Conservation (phyloP, 768 basidiomycete species). For the Amanita muscaria region DNA sequence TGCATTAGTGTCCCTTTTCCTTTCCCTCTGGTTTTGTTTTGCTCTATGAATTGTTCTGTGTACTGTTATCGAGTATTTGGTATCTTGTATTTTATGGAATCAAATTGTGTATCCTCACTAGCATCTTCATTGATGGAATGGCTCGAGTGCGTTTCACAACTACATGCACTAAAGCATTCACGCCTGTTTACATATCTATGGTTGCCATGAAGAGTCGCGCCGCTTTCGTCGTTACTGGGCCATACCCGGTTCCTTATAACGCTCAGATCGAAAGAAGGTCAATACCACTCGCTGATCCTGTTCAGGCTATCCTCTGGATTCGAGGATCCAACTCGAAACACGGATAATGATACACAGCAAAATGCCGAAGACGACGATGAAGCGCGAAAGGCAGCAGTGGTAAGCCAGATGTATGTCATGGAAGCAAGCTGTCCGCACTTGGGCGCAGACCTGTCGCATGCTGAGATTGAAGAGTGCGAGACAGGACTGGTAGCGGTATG, state of each 20-base stretch:
- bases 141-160: conserved; percentile 1
- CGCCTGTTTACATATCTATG: neutral
- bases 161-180: neutral
- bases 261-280: conserved; percentile 47
- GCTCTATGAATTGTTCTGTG: too few species aligned
- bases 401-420: conserved; percentile 62
- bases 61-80: too few species aligned
- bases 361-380: too few species aligned
- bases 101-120: neutral
- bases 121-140: neutral
- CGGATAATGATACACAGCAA: too few species aligned
- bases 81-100: neutral
- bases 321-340: conserved; percentile 5
- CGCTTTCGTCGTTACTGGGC: conserved; percentile 34
- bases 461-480: conserved; percentile 67
- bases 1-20: too few species aligned
- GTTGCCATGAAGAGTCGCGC: conserved; percentile 30
- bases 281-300: conserved; percentile 54
- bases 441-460: conserved; percentile 73
- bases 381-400: neutral
- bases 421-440: conserved; percentile 76
- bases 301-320: conserved; percentile 45
- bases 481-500: conserved; percentile 55
- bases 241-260: conserved; percentile 56
- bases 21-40: too few species aligned